Conservation (phyloP, 345 rosid genomes). For the Boechera stricta region DNA sequence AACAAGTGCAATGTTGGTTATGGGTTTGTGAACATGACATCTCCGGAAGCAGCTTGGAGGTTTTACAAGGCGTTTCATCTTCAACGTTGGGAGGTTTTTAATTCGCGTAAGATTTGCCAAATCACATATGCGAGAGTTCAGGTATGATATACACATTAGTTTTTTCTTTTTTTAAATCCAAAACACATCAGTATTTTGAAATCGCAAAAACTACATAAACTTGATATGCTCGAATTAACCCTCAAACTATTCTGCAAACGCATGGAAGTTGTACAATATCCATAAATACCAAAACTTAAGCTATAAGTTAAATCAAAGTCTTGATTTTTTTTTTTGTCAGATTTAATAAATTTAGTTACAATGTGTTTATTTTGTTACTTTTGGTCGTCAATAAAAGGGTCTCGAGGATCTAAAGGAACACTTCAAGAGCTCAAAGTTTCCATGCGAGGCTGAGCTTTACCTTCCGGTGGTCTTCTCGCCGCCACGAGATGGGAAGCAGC, state of each 20-base stretch:
- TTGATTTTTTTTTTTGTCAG: background rate
- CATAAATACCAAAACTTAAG: background rate
- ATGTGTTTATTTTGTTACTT: constrained; percentile 25
- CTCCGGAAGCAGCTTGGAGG: constrained; percentile 81
- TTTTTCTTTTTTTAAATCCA: no score
- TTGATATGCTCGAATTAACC: background rate
- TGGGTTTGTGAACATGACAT: constrained; percentile 99
- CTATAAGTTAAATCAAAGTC: background rate
- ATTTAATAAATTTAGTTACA: background rate
- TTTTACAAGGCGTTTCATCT: constrained; percentile 86
- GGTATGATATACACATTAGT: constrained; percentile 48
- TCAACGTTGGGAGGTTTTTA: constrained; percentile 96
- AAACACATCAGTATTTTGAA: background rate
- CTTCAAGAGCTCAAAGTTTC: constrained; percentile 94
- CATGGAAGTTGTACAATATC: background rate
- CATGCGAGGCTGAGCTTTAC: constrained; percentile 80
- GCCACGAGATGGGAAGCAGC: constrained; percentile 78
- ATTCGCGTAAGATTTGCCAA: constrained; percentile 91
- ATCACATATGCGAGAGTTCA: constrained; percentile 94
- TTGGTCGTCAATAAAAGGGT: constrained; percentile 55
- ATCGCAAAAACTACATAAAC: background rate
- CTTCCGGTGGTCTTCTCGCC: constrained; percentile 90
- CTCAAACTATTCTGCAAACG: background rate
- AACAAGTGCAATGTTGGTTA: constrained; percentile 99
- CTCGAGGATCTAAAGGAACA: constrained; percentile 90